These are phyloP conservation scores for Boletus insuetus DNA, from an alignment of 768 basidiomycete species.

Conservation along the genomic window DNA sequence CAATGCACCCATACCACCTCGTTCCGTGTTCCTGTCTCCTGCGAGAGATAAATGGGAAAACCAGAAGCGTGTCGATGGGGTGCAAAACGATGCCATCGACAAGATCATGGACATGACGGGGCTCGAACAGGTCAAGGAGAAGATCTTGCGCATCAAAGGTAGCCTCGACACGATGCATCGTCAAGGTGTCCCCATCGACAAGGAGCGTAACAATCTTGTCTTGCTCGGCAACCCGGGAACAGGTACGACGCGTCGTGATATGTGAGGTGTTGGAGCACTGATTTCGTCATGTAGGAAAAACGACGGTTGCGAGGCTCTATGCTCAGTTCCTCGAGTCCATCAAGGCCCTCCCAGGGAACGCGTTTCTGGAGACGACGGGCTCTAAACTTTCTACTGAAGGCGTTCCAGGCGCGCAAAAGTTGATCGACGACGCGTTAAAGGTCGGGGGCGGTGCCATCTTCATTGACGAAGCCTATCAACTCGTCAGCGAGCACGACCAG, in stretches of 20 bases:
- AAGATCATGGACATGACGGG: constrained; percentile 69
- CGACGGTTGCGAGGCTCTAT: constrained; percentile 65
- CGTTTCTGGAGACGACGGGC: constrained; percentile 64
- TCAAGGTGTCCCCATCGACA: constrained; percentile 49
- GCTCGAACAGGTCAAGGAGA: constrained; percentile 59
- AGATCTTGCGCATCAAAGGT: constrained; percentile 57
- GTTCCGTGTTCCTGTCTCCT: constrained; percentile 28
- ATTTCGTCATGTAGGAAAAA: constrained; percentile 49
- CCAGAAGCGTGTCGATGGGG: constrained; percentile 56
- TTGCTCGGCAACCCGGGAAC: constrained; percentile 75
- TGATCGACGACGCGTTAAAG: constrained; percentile 48
- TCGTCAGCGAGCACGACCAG: constrained; percentile 47
- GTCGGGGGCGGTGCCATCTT: constrained; percentile 67
- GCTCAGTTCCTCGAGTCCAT: constrained; percentile 61
- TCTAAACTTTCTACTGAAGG: constrained; percentile 59
- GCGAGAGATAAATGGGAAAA: constrained; percentile 53
- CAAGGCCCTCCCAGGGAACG: constrained; percentile 48
- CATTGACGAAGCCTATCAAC: constrained; percentile 74
- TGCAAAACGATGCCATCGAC: constrained; percentile 53
- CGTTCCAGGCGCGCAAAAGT: constrained; percentile 48
- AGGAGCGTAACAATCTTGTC: constrained; percentile 59
- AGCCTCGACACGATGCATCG: constrained; percentile 55
- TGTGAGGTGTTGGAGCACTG: neutral
- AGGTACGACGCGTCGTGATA: constrained; percentile 38
- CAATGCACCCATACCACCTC: constrained; percentile 4